Base-by-base conservation (phyloP, 2,329 filamentous ascomycete genomes). In the Decorospora gaudefroyi region DNA sequence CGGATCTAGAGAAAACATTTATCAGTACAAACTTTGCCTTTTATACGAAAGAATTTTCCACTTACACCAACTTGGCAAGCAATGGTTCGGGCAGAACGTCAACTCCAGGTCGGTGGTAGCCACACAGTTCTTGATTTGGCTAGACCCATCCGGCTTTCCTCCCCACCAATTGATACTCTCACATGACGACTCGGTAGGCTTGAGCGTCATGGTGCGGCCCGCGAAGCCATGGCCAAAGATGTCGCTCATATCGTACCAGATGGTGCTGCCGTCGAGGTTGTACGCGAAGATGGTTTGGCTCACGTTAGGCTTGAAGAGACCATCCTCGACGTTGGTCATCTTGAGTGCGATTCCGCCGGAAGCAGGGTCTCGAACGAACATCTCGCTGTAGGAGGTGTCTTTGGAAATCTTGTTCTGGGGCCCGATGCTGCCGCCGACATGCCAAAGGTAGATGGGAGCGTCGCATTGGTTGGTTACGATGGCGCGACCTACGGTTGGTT, bases 391-490 rank as follows among this genome's bases (percentile, higher is more conserved):
- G 4, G 63, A 64, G 3, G 48, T 49, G 17, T 60, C 57, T n/a
- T 54, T 57, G 3, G 30, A 25, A 6, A 67, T 42, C 1, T 28
- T 51, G 8, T 52, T 32, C 16, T 60, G 51, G 0, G 51, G 30
- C 22, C 54, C 32, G 13, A 59, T 52, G 22, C 32, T 43, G 34
- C 51, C 34, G 18, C 61, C 59, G n/a, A 66, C 57, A 11, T 61
- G 65, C 60, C 60, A 66, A 25, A 67, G 57, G 32, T 63, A 66
- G 18, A 67, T 37, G 1, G 60, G 57, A 0, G 26, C 37, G 21
- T 60, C 53, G 43, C 64, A 68, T 49, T 65, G 61, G 26, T 67
- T 67, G 2, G 58, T 64, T 12, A 68, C 54, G 30, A 64, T 67
- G 2, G 62, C 64, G 35, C 57, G 59, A 11, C 62, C 62, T n/a